These are phyloP conservation scores for Pseudohalonectria lignicola DNA, from an alignment of 2,329 filamentous ascomycete genomes.

Conservation along the genomic window DNA sequence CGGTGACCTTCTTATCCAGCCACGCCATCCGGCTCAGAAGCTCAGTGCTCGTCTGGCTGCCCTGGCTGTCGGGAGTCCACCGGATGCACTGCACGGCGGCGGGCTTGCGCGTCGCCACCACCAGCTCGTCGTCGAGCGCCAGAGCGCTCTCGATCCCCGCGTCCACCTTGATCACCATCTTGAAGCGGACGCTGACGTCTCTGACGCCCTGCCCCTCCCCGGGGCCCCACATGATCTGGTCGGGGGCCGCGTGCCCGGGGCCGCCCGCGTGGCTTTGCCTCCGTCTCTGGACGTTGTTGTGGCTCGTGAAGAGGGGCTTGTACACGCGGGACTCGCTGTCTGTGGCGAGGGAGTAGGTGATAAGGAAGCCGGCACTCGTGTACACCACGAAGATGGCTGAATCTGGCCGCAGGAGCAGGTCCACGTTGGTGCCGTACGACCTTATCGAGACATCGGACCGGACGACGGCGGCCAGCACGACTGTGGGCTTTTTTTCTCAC, in stretches of 20 bases:
- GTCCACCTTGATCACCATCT: constrained; percentile 97
- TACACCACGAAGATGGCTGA: constrained; percentile 86
- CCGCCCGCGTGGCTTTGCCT: constrained; percentile 50
- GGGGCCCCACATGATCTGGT: constrained; percentile 59
- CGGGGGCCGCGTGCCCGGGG: constrained; percentile 41
- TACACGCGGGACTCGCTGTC: constrained; percentile 78
- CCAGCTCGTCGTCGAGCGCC: constrained; percentile 82
- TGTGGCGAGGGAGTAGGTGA: constrained; percentile 85
- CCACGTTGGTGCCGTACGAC: constrained; percentile 76
- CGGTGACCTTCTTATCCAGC: constrained; percentile 65
- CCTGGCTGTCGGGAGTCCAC: constrained; percentile 76
- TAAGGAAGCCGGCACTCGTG: constrained; percentile 75
- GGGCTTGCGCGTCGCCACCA: constrained; percentile 85
- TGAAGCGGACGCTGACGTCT: constrained; percentile 83
- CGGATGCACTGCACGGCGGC: constrained; percentile 94
- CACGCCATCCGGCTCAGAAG: constrained; percentile 79
- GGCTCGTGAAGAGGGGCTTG: constrained; percentile 65
- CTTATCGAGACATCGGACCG: constrained; percentile 71
- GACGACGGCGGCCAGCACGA: constrained; percentile 73
- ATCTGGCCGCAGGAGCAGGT: constrained; percentile 80
- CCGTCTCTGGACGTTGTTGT: constrained; percentile 50
- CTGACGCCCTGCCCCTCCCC: constrained; percentile 75
- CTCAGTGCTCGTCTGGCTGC: constrained; percentile 83
- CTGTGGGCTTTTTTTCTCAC: constrained; percentile 55
- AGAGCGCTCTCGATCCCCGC: constrained; percentile 83